Percentiles rank a stretch among this genome's conserved stretches.
phyloP scores from a whole-genome alignment of 1,284 basidiomycete species.

The Exobasidium cylindrosporum region DNA sequence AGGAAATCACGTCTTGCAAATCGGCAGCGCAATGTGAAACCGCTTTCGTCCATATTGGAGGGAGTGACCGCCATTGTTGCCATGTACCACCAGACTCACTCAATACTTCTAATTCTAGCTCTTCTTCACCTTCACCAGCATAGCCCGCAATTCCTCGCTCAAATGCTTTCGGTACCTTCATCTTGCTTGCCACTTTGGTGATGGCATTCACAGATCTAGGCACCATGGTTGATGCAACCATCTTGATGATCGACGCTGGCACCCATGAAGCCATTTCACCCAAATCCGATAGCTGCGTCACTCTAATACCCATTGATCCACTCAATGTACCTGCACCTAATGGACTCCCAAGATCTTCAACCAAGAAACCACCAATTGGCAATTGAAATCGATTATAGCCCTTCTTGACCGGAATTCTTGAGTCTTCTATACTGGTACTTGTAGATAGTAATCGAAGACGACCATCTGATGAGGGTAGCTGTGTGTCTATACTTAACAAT shows the following conservation, averaged over 20 bases:
- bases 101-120: neutral
- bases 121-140: neutral
- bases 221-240: constrained; percentile 44
- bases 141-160: neutral
- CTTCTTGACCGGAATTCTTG: constrained; percentile 32
- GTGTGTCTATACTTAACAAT: constrained; percentile 36
- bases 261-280: constrained; percentile 46
- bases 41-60: neutral
- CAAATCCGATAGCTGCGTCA: constrained; percentile 45
- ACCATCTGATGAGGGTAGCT: constrained; percentile 22
- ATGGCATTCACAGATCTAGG: constrained; percentile 37
- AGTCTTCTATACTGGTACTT: constrained; percentile 30
- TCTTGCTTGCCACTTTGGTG: constrained; percentile 33
- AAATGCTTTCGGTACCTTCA: constrained; percentile 26
- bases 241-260: constrained; percentile 38
- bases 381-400: constrained; percentile 41
- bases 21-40: too few relatives aligned
- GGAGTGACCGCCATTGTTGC: neutral
- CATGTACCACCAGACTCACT: neutral
- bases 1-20: too few relatives aligned
- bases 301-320: constrained; percentile 19
- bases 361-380: constrained; percentile 42
- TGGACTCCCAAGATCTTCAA: constrained; percentile 34
- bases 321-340: neutral
- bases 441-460: constrained; percentile 34